These are phyloP conservation scores for Calycina herbarum DNA, from an alignment of 2,329 filamentous ascomycete genomes.

Conservation along the genomic window DNA sequence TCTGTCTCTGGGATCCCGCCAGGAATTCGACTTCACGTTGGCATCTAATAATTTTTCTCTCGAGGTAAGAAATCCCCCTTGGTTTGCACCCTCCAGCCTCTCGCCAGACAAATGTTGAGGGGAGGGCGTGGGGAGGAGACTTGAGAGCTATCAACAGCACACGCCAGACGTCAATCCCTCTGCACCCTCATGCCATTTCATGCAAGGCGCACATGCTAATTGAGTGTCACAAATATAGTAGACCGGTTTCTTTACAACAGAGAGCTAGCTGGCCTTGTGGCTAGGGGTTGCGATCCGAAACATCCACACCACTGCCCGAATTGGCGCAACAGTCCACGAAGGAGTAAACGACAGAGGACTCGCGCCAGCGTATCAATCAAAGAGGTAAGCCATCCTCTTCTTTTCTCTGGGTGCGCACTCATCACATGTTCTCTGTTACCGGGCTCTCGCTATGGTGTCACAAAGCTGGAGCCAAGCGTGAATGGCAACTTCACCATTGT, in stretches of 20 bases:
- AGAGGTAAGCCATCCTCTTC: conserved; percentile 17
- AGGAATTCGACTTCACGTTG: neutral
- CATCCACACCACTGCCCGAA: conserved; percentile 18
- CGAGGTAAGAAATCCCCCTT: conserved; percentile 34
- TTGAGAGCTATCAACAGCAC: conserved; percentile 20
- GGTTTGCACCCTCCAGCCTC: conserved; percentile 33
- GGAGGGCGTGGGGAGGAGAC: conserved; percentile 25
- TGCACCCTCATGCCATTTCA: conserved; percentile 4
- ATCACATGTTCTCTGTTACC: neutral
- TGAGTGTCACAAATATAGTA: conserved; percentile 16
- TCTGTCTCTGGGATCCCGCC: neutral
- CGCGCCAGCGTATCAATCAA: conserved; percentile 21
- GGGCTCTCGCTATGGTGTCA: conserved; percentile 6
- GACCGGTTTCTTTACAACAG: conserved; percentile 23
- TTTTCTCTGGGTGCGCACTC: neutral
- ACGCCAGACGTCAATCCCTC: conserved; percentile 14
- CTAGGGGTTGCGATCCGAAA: conserved; percentile 26
- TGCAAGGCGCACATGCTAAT: conserved; percentile 28
- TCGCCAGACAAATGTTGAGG: conserved; percentile 6
- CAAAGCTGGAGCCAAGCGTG: conserved; percentile 7
- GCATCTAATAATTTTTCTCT: conserved; percentile 8
- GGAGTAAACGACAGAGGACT: conserved; percentile 12
- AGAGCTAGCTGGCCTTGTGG: conserved; percentile 25
- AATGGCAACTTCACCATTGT: neutral
- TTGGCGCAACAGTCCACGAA: conserved; percentile 25